Percentiles rank a stretch among this genome's conserved stretches.
phyloP scores from a whole-genome alignment of 2,329 filamentous ascomycete species.

The Alternaria rosae region DNA sequence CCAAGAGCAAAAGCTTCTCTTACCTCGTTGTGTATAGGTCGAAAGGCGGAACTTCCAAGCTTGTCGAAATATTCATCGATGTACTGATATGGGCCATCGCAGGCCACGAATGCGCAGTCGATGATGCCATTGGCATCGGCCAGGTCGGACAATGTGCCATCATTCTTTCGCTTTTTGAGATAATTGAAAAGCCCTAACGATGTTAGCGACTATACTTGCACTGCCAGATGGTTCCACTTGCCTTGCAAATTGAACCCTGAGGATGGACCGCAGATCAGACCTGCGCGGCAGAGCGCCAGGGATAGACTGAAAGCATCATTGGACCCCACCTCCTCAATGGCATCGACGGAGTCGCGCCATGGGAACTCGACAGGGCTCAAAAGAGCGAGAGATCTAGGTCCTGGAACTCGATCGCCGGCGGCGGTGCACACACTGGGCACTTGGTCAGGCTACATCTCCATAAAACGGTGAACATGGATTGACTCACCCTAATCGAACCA shows the following conservation, averaged over 20 bases:
- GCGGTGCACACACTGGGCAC: constrained; percentile 62
- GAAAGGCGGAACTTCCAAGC: constrained; percentile 50
- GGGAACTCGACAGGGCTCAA: constrained; percentile 64
- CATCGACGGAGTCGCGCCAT: constrained; percentile 64
- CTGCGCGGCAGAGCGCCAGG: constrained; percentile 63
- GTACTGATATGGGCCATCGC: constrained; percentile 70
- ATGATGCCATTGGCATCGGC: constrained; percentile 16
- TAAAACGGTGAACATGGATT: background rate
- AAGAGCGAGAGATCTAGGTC: constrained; percentile 61
- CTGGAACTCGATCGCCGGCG: constrained; percentile 65
- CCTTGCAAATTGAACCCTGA: constrained; percentile 65
- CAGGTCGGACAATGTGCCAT: constrained; percentile 19
- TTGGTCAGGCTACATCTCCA: background rate
- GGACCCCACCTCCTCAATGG: constrained; percentile 64
- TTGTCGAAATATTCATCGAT: constrained; percentile 67
- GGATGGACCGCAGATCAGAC: constrained; percentile 67
- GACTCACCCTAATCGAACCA: constrained; percentile 25
- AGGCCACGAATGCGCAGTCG: constrained; percentile 61
- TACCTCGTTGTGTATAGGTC: constrained; percentile 27
- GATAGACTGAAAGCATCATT: constrained; percentile 62
- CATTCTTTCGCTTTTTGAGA: constrained; percentile 17
- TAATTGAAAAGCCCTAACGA: constrained; percentile 25
- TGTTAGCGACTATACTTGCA: background rate
- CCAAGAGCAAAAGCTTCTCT: background rate
- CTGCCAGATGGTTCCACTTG: constrained; percentile 31